Evolutionary conservation across 2,329 filamentous ascomycete species (phyloP).

Genomic region (Cladosporium colombiae): DNA sequence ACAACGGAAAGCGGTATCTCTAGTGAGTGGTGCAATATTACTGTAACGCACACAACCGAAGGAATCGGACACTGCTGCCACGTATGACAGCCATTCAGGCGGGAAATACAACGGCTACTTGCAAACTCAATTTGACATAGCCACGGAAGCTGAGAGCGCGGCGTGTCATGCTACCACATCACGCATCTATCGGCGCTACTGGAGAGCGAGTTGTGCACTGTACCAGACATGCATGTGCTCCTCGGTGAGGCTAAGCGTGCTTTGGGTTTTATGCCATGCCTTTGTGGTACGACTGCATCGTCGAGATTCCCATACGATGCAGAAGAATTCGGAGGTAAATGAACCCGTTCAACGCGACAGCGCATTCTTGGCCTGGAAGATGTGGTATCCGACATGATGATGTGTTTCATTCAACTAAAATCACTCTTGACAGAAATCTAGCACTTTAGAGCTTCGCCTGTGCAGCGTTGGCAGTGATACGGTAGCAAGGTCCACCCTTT

Average conservation of each 20-base stretch:
- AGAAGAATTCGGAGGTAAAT: not conserved
- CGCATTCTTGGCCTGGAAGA: not conserved
- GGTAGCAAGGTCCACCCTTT: constrained; percentile 37
- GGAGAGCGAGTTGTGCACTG: not conserved
- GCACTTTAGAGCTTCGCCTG: constrained; percentile 3
- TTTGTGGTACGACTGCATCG: not conserved
- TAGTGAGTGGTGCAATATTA: not conserved
- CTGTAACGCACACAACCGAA: no score
- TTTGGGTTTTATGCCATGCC: not conserved
- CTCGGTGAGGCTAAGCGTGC: not conserved
- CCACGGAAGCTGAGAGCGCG: not conserved
- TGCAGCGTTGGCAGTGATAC: constrained; percentile 1
- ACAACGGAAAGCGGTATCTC: not conserved
- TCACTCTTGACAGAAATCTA: not conserved
- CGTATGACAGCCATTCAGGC: not conserved
- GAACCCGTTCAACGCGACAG: not conserved
- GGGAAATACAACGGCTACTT: not conserved
- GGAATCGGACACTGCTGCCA: not conserved
- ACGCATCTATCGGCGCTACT: not conserved
- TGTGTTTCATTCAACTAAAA: not conserved
- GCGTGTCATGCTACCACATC: not conserved
- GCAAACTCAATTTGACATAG: not conserved
- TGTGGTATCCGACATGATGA: not conserved
- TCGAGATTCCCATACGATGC: not conserved
- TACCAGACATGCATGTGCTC: not conserved